Percentiles rank a stretch among this genome's conserved stretches.
Conservation (phyloP, 441 rosid species). For the Metrosideros polymorpha region DNA sequence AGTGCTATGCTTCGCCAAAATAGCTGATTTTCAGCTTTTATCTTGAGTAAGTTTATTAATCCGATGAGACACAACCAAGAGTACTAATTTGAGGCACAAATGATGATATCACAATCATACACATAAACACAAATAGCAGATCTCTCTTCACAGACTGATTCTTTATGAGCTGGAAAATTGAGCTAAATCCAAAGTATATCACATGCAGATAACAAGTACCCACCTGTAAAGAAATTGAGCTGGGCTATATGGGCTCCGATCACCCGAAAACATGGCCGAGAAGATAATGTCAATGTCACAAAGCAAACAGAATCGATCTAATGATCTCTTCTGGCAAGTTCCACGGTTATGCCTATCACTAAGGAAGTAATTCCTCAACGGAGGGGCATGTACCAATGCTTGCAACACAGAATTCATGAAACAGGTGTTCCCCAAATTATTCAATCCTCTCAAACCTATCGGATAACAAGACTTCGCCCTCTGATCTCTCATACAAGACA, state of each 20-base stretch:
- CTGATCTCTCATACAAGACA: slow-evolving; percentile 43
- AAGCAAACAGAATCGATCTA: slow-evolving; percentile 51
- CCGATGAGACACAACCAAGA: neutral
- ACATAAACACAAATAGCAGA: neutral
- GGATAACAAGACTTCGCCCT: slow-evolving; percentile 85
- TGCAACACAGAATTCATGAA: slow-evolving; percentile 89
- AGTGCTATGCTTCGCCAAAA: neutral
- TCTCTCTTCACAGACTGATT: neutral
- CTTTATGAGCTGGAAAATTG: neutral
- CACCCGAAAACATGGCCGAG: slow-evolving; percentile 69
- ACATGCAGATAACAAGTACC: slow-evolving; percentile 2
- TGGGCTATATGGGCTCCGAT: slow-evolving; percentile 67
- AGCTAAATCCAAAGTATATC: slow-evolving; percentile 10
- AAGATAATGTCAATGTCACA: slow-evolving; percentile 55
- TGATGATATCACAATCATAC: neutral
- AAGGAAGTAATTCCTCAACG: slow-evolving; percentile 61
- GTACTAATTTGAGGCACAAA: neutral
- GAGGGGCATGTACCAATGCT: slow-evolving; percentile 75
- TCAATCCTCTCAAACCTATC: slow-evolving; percentile 66
- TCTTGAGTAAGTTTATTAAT: neutral
- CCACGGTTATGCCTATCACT: slow-evolving; percentile 53
- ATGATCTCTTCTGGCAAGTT: slow-evolving; percentile 39
- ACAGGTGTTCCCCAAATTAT: slow-evolving; percentile 78
- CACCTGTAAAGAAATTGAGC: slow-evolving; percentile 91
- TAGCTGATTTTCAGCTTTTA: neutral